Percentiles rank a stretch among this genome's conserved stretches.
These are phyloP conservation scores for Anthostomella pinea DNA, from an alignment of 2,329 filamentous ascomycete genomes.

Conservation along the genomic window DNA sequence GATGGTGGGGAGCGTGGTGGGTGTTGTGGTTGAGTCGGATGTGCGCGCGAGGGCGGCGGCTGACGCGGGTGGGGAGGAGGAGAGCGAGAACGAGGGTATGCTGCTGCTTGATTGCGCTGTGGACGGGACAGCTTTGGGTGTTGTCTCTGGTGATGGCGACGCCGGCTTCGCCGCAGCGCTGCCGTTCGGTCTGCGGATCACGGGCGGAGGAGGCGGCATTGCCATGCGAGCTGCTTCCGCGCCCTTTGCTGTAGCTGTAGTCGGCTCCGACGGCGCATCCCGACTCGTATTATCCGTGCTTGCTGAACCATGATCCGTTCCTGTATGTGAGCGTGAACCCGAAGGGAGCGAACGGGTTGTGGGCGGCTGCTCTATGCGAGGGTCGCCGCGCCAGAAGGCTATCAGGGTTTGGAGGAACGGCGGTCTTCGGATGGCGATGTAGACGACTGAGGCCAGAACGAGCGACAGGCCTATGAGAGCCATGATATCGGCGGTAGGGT, in stretches of 20 bases:
- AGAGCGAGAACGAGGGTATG: constrained; percentile 48
- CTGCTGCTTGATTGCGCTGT: constrained; percentile 20
- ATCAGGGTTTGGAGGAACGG: constrained; percentile 46
- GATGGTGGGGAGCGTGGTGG: constrained; percentile 2
- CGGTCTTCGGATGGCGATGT: constrained; percentile 53
- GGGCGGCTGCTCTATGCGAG: constrained; percentile 26
- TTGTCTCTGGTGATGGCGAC: constrained; percentile 42
- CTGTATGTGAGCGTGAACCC: background rate
- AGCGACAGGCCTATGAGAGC: constrained; percentile 59
- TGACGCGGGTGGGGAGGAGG: constrained; percentile 28
- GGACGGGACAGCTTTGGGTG: constrained; percentile 46
- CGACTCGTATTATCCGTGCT: constrained; percentile 2
- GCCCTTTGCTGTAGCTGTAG: constrained; percentile 7
- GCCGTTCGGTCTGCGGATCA: constrained; percentile 13
- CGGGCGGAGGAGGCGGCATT: constrained; percentile 38
- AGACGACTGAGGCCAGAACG: constrained; percentile 58
- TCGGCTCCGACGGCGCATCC: constrained; percentile 4
- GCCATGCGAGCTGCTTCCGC: constrained; percentile 29
- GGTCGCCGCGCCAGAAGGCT: constrained; percentile 29
- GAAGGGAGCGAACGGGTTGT: constrained; percentile 8
- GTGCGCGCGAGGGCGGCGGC: constrained; percentile 24
- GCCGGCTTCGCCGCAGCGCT: constrained; percentile 15
- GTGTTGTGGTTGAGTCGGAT: constrained; percentile 6
- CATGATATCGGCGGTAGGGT: constrained; percentile 39
- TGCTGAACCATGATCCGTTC: no score